Conservation (phyloP, 1,139 yeast species). For the Yamadazyma trypodendri region DNA sequence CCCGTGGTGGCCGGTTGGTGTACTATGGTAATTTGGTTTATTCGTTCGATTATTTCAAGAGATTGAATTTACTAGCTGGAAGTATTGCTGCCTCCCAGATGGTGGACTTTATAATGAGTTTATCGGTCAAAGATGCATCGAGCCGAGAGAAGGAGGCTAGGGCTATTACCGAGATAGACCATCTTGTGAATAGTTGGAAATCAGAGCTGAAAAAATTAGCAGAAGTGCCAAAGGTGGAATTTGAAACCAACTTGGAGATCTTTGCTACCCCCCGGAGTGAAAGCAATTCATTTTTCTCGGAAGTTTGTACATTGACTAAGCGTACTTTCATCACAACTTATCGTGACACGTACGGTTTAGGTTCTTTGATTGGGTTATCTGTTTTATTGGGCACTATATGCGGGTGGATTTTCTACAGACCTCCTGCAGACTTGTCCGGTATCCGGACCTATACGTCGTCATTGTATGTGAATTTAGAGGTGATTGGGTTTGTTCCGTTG, state of each 20-base stretch:
- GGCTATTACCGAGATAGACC: slow-evolving; percentile 44
- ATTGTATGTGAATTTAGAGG: slow-evolving; percentile 61
- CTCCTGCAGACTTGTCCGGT: slow-evolving; percentile 62
- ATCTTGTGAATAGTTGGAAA: slow-evolving; percentile 54
- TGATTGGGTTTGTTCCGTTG: slow-evolving; percentile 68
- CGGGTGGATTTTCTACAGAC: slow-evolving; percentile 79
- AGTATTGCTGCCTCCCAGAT: slow-evolving; percentile 21
- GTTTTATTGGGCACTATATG: slow-evolving; percentile 55
- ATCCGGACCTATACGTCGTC: slow-evolving; percentile 64
- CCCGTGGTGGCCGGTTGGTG: slow-evolving; percentile 61
- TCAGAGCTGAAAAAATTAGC: slow-evolving; percentile 4
- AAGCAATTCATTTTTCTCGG: slow-evolving; percentile 34
- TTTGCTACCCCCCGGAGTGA: slow-evolving; percentile 29
- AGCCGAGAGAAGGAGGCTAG: slow-evolving; percentile 40
- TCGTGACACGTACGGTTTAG: slow-evolving; percentile 59
- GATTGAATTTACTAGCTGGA: slow-evolving; percentile 20
- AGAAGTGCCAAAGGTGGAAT: slow-evolving; percentile 17
- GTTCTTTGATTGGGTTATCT: slow-evolving; percentile 56
- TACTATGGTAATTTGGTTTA: slow-evolving; percentile 54
- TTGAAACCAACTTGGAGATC: slow-evolving; percentile 22
- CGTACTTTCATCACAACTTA: slow-evolving; percentile 55
- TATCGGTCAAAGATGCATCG: slow-evolving; percentile 66
- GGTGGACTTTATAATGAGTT: slow-evolving; percentile 66
- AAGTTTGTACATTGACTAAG: slow-evolving; percentile 53
- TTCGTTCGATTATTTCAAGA: slow-evolving; percentile 52